Conservation (phyloP, 2,329 filamentous ascomycete species). For the Parascedosporium putredinis region DNA sequence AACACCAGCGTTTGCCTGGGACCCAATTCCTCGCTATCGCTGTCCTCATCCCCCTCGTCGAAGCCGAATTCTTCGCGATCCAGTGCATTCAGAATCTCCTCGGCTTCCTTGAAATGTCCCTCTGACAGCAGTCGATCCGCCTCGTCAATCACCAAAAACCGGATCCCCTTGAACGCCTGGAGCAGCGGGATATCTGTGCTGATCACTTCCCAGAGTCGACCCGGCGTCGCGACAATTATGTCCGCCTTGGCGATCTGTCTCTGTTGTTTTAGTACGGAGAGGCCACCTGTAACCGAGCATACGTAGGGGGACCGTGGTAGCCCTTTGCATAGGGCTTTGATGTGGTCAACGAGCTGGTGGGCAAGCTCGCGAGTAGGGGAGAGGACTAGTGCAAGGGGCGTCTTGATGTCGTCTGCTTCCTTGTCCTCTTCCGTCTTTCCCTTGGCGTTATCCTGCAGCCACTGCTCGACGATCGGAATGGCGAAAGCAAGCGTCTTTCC, state of each 20-base stretch:
- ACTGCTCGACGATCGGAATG: conserved; percentile 83
- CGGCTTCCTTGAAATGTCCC: conserved; percentile 89
- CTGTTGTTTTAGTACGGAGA: conserved; percentile 93
- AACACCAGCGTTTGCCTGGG: conserved; percentile 85
- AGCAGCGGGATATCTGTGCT: conserved; percentile 63
- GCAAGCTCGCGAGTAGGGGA: conserved; percentile 90
- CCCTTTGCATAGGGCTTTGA: conserved; percentile 60
- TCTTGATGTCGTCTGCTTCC: conserved; percentile 16
- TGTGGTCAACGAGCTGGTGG: conserved; percentile 78
- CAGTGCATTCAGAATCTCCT: conserved; percentile 73
- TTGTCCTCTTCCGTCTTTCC: conserved; percentile 22
- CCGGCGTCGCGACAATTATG: conserved; percentile 87
- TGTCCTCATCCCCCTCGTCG: conserved; percentile 38
- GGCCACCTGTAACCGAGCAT: conserved; percentile 82
- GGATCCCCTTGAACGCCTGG: conserved; percentile 58
- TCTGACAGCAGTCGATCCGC: conserved; percentile 85
- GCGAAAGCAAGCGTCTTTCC: conserved; percentile 94
- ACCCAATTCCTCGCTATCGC: conserved; percentile 30
- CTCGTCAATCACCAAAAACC: conserved; percentile 85
- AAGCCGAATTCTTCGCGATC: conserved; percentile 51
- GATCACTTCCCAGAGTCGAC: conserved; percentile 88
- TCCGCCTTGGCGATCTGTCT: conserved; percentile 75
- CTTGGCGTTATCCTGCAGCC: conserved; percentile 42
- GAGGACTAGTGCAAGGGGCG: conserved; percentile 67
- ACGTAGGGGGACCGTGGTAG: conserved; percentile 55